Evolutionary conservation across 257 asterid species (phyloP).

Genomic region (Fraxinus americana): DNA sequence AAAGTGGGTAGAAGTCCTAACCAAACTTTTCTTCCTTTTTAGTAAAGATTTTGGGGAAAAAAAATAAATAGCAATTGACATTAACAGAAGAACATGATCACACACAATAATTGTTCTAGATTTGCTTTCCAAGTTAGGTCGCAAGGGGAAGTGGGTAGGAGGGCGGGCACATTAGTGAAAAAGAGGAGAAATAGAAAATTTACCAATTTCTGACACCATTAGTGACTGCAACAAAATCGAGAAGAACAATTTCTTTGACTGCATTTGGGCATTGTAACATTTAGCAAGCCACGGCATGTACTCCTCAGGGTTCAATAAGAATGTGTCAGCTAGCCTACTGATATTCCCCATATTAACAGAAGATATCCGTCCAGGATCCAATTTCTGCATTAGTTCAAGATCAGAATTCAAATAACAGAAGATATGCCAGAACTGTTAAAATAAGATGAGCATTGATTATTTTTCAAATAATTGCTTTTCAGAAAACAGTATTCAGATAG

Average conservation of each 20-base stretch:
- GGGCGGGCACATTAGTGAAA: neutral
- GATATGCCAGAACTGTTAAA: neutral
- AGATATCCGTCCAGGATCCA: constrained; percentile 41
- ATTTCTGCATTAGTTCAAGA: constrained; percentile 53
- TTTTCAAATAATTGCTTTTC: neutral
- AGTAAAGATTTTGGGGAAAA: neutral
- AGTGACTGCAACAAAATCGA: constrained; percentile 66
- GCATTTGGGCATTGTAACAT: constrained; percentile 64
- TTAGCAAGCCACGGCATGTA: constrained; percentile 69
- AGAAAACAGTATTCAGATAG: neutral
- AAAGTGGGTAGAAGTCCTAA: neutral
- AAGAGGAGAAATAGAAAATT: constrained; percentile 4
- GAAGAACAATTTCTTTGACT: constrained; percentile 67
- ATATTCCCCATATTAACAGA: constrained; percentile 64
- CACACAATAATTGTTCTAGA: neutral
- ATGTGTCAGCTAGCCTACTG: constrained; percentile 53
- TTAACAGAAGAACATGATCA: neutral
- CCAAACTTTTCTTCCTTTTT: neutral
- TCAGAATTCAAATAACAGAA: neutral
- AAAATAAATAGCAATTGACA: neutral
- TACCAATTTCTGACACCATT: constrained; percentile 64
- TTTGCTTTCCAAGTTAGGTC: neutral
- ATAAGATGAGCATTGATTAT: neutral
- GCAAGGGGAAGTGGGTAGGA: neutral
- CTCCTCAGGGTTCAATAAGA: constrained; percentile 46